Percentiles rank a stretch among this genome's conserved stretches.
phyloP scores from a whole-genome alignment of 2,329 filamentous ascomycete genomes.

The Gliomastix tumulicola region DNA sequence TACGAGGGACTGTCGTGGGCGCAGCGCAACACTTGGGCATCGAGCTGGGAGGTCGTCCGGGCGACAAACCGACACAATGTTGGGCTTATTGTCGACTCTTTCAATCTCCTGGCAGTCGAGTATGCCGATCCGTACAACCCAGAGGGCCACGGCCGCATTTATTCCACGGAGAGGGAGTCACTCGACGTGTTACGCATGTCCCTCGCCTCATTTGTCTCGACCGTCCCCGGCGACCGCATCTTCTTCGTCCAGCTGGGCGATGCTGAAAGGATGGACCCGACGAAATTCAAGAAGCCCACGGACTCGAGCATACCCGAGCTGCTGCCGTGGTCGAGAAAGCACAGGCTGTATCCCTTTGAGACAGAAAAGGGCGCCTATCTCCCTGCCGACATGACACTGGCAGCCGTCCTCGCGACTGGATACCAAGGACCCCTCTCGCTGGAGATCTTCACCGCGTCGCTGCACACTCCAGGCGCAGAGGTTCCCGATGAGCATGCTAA shows the following conservation, averaged over 20 bases:
- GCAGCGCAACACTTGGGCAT: conserved; percentile 4
- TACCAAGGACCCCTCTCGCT: neutral
- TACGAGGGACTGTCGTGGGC: conserved; percentile 6
- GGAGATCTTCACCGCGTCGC: neutral
- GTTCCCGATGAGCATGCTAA: neutral
- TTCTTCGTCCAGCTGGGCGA: conserved; percentile 5
- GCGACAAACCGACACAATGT: conserved; percentile 3
- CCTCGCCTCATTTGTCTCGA: conserved; percentile 3
- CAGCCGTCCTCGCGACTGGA: neutral
- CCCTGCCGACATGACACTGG: neutral
- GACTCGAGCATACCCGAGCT: neutral
- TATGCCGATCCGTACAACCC: conserved; percentile 4
- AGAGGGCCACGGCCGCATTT: conserved; percentile 3
- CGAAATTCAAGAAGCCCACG: too few relatives aligned
- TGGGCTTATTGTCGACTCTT: conserved; percentile 4
- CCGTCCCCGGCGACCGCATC: conserved; percentile 3
- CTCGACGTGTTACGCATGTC: conserved; percentile 3
- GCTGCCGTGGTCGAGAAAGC: neutral
- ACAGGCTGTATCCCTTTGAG: neutral
- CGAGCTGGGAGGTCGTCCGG: conserved; percentile 4
- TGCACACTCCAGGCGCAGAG: neutral
- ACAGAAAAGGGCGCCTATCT: neutral
- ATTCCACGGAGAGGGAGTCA: conserved; percentile 1
- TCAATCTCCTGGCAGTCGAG: conserved; percentile 4
- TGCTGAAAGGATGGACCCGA: conserved; percentile 4